Conservation (phyloP, 306 rosid genomes). For the Ceratonia siliqua region DNA sequence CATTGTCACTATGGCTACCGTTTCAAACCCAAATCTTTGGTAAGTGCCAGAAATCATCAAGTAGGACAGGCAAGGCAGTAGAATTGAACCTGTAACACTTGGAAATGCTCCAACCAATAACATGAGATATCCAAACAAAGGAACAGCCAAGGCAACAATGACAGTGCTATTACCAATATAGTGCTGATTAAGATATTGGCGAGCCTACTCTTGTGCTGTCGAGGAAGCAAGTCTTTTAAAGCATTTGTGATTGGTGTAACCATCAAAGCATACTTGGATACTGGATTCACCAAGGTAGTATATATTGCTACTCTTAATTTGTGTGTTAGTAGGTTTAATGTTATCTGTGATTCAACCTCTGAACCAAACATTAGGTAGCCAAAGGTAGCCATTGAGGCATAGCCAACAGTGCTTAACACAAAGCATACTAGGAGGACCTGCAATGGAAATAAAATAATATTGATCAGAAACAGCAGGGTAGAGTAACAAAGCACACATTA, state of each 20-base stretch:
- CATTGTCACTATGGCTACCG: constrained; percentile 24
- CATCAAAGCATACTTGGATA: constrained; percentile 76
- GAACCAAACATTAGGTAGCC: constrained; percentile 78
- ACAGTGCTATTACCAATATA: constrained; percentile 49
- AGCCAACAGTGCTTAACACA: constrained; percentile 47
- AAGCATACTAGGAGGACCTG: constrained; percentile 73
- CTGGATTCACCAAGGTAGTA: constrained; percentile 71
- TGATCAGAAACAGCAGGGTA: not conserved
- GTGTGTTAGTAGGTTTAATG: constrained; percentile 58
- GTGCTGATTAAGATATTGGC: constrained; percentile 40
- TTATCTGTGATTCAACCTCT: constrained; percentile 59
- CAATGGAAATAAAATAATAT: constrained; percentile 4
- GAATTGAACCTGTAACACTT: constrained; percentile 61
- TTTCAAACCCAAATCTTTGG: constrained; percentile 38
- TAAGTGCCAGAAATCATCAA: constrained; percentile 61
- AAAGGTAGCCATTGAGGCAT: constrained; percentile 72
- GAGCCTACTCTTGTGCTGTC: constrained; percentile 34
- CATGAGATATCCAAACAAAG: constrained; percentile 60
- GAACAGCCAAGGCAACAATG: constrained; percentile 49
- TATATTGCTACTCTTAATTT: constrained; percentile 66
- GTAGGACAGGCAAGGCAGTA: constrained; percentile 71
- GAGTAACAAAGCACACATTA: not conserved
- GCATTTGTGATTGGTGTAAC: constrained; percentile 64
- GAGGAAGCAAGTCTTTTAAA: constrained; percentile 46
- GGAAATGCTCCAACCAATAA: constrained; percentile 71